Base-by-base conservation (phyloP, 306 rosid genomes). In the Delonix regia region DNA sequence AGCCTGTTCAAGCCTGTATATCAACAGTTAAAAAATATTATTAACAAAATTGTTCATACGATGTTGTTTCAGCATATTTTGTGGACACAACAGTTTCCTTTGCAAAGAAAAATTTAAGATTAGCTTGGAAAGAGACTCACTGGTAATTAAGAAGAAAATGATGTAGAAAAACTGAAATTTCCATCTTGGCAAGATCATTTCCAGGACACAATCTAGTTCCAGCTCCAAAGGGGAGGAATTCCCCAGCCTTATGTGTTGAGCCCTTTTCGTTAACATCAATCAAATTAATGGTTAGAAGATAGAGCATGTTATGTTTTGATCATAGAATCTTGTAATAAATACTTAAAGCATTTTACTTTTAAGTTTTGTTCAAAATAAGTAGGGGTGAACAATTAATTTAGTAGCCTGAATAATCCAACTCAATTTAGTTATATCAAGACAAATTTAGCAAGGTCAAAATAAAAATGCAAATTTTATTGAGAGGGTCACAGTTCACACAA, bases 151-250 rank as follows among this genome's bases (percentile, higher is more conserved):
- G 88, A 79, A 92, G 83, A 68, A 89, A 94, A 83, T 92, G 45
- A 53, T 94, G 98, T 63, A 94, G 98, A 79, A 94, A 94, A 74
- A 89, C 84, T 14, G 91, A 78, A 51, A 94, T 83, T 90, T 94
- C 98, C 78, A 92, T 48, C 87, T 92, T 85, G 62, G 88, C 88
- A 21, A 85, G 84, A 75, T 85, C 88, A 30, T 85, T 85, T 45
- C 88, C 88, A 0, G 98, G 98, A 81, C 98, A 94, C 74, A 90
- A 47, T 64, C 96, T 89, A 63, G 71, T 84, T 84, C 98, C 98
- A 59, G 80, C 89, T 81, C 97, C 98, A 72, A 94, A 94, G 73
- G 98, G 98, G 61, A 94, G 87, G 88, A 94, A 94, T 52, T 88
- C 87, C 42, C 91, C 97, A 0, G 94, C 94, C 79, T 86, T 92